Conservation (phyloP, 2,329 filamentous ascomycete species). For the Bipolaris bicolor region DNA sequence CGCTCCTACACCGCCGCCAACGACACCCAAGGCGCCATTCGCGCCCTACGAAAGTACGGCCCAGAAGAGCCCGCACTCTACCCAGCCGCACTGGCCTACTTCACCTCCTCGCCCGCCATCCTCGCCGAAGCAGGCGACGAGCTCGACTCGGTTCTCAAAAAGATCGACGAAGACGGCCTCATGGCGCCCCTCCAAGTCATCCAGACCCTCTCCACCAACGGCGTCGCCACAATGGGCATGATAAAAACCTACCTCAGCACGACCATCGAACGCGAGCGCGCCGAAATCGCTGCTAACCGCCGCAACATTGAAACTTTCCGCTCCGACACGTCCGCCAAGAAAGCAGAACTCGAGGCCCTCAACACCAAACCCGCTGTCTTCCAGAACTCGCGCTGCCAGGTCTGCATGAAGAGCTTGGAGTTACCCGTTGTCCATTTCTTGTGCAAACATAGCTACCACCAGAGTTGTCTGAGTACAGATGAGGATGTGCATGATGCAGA, state of each 20-base stretch:
- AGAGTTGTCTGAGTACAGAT: conserved; percentile 76
- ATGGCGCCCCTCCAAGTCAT: conserved; percentile 98
- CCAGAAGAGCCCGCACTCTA: conserved; percentile 90
- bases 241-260: conserved; percentile 90
- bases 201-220: conserved; percentile 79
- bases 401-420: conserved; percentile 79
- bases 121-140: conserved; percentile 87
- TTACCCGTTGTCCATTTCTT: conserved; percentile 93
- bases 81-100: conserved; percentile 88
- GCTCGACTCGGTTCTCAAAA: conserved; percentile 76
- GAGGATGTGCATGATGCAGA: conserved; percentile 66
- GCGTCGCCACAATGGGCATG: conserved; percentile 95
- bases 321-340: conserved; percentile 79
- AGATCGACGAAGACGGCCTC: conserved; percentile 87
- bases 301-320: conserved; percentile 84
- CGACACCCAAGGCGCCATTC: conserved; percentile 89
- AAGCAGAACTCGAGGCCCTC: conserved; percentile 77
- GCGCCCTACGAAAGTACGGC: conserved; percentile 88
- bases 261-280: conserved; percentile 86
- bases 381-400: conserved; percentile 84
- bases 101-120: conserved; percentile 81
- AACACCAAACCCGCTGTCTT: conserved; percentile 83
- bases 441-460: conserved; percentile 96
- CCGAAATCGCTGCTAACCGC: conserved; percentile 83
- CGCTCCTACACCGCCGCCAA: conserved; percentile 91